Base-by-base conservation (phyloP, 1,284 basidiomycete genomes). In the Fomitiporia mediterranea region DNA sequence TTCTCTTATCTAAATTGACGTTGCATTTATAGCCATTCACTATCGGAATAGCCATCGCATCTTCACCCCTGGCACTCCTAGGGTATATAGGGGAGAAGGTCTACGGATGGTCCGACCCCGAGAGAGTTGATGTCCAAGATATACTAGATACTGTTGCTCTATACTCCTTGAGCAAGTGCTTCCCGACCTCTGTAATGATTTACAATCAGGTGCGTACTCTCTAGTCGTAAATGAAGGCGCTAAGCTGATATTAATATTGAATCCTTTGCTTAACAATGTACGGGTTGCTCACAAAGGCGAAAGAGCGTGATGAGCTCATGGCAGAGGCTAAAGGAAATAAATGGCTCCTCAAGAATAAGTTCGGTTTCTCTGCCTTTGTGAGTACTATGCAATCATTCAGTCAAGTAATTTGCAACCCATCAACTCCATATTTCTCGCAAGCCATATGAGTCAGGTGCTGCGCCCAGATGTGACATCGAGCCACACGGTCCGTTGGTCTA, bases 41-140 rank as follows among this genome's bases (percentile, higher is more conserved):
- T n/a, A 63, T 65, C 43, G 64, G 64, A 11, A 44, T 60, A 11
- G 61, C 64, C 11, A 53, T 65, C 25, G 44, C 54, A 13, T 57
- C 57, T n/a, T 63, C 62, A 19, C 64, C 64, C 2, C 43, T 64
- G n/a, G 53, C 60, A 15, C 28, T 63, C 13, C 55, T 65, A 7
- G 51, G 61, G 11, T 65, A 65, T 40, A 64, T 65, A 21, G 64
- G 64, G 9, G 61, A 64, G 32, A 65, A 65, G 51, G 59, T 65
- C 13, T 60, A 62, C 37, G 30, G 43, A 8, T 65, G 64, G 64
- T 63, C 63, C 11, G 64, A 65, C 51, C 59, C 62, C 4, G 27
- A 35, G 4, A 50, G 47, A n/a, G n/a, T 62, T 39, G 55, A 64
- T 32, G 28, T 46, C 7, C 25, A 53, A 5, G 60, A 63, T 49